Evolutionary conservation across 345 rosid genomes (phyloP).

Genomic region (Litchi chinensis): DNA sequence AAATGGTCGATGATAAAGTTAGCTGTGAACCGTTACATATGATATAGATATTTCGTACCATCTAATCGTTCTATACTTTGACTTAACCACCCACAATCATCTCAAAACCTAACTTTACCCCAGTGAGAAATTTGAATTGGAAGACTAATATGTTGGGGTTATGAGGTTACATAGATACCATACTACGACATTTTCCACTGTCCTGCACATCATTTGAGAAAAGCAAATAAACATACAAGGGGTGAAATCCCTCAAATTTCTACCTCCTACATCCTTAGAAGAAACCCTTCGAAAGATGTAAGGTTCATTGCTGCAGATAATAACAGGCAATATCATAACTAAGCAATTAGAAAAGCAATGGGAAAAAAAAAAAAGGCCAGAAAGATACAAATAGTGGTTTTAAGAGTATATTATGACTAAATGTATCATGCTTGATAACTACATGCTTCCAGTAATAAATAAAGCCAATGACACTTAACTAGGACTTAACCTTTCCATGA

Average conservation of each 20-base stretch:
- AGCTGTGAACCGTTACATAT: no score
- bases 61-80: neutral
- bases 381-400: neutral
- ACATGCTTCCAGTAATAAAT: neutral
- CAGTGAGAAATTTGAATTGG: neutral
- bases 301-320: neutral
- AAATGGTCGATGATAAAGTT: no score
- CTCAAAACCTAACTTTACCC: neutral
- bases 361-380: no score
- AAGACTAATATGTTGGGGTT: neutral
- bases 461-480: neutral
- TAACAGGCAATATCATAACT: neutral
- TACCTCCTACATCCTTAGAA: neutral
- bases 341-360: neutral
- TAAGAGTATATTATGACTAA: neutral
- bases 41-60: no score
- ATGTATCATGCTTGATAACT: neutral
- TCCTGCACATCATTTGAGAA: neutral
- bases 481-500: slow-evolving; percentile 19
- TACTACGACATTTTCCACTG: neutral
- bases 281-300: neutral
- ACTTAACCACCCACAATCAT: neutral
- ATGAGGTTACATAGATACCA: neutral
- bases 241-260: neutral
- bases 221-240: neutral